Conservation (phyloP, 2,329 filamentous ascomycete genomes). For the Colletotrichum eremochloae region DNA sequence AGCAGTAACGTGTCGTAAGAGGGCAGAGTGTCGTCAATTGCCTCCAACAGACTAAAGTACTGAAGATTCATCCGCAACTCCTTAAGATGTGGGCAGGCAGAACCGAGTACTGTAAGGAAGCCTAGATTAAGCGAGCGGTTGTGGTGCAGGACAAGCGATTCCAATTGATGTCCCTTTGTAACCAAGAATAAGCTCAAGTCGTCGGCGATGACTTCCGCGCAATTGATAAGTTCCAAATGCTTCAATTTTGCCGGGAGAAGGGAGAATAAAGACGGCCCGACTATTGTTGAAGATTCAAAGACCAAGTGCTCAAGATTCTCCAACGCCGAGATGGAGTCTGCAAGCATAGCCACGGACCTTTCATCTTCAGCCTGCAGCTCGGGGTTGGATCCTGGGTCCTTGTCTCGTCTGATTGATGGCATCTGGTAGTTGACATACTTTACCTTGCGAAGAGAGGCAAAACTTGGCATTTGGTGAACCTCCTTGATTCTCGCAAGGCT, state of each 20-base stretch:
- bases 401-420: slow-evolving; percentile 56
- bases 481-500: slow-evolving; percentile 62
- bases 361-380: slow-evolving; percentile 56
- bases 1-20: slow-evolving; percentile 78
- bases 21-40: slow-evolving; percentile 79
- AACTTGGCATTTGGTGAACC: slow-evolving; percentile 69
- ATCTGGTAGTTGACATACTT: slow-evolving; percentile 75
- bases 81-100: slow-evolving; percentile 77
- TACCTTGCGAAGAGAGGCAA: slow-evolving; percentile 67
- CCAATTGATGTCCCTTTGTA: slow-evolving; percentile 76
- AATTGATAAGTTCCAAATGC: slow-evolving; percentile 82
- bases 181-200: slow-evolving; percentile 75
- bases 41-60: slow-evolving; percentile 79
- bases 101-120: slow-evolving; percentile 77
- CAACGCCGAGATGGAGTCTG: slow-evolving; percentile 66
- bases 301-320: slow-evolving; percentile 75
- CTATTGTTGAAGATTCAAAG: slow-evolving; percentile 80
- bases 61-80: slow-evolving; percentile 82
- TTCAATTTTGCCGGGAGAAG: slow-evolving; percentile 75
- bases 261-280: slow-evolving; percentile 77
- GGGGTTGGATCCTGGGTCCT: slow-evolving; percentile 55
- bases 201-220: slow-evolving; percentile 78
- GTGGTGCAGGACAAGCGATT: slow-evolving; percentile 78
- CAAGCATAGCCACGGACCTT: slow-evolving; percentile 52
- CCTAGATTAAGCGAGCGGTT: slow-evolving; percentile 83